Conservation (phyloP, 306 rosid genomes). For the Vachellia collinsii region DNA sequence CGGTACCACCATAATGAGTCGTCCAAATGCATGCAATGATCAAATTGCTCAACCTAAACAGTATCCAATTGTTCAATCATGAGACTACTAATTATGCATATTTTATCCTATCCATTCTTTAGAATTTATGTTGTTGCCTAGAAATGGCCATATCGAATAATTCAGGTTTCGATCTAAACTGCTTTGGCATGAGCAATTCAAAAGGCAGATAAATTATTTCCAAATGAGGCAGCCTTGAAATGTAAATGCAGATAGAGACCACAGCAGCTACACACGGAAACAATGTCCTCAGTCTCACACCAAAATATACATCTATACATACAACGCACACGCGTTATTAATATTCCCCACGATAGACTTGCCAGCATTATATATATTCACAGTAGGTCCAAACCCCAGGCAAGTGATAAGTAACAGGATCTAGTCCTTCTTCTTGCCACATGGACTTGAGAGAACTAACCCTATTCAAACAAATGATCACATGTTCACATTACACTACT, state of each 20-base stretch:
- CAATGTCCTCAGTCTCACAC: neutral
- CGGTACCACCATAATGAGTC: conserved; percentile 9
- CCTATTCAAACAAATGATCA: conserved; percentile 11
- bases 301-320: neutral
- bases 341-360: neutral
- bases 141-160: neutral
- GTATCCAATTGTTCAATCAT: neutral
- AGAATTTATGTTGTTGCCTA: neutral
- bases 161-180: neutral
- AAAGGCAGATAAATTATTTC: neutral
- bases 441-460: neutral
- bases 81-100: neutral
- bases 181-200: conserved; percentile 7
- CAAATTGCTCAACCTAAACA: neutral
- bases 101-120: neutral
- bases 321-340: neutral
- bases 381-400: neutral
- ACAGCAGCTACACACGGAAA: neutral
- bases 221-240: neutral
- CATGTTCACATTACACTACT: conserved; percentile 17
- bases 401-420: neutral
- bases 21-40: neutral
- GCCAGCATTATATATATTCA: neutral
- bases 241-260: neutral
- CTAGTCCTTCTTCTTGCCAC: neutral